These are phyloP conservation scores for Russula sp. DNA, from an alignment of 768 basidiomycete species.

Conservation along the genomic window DNA sequence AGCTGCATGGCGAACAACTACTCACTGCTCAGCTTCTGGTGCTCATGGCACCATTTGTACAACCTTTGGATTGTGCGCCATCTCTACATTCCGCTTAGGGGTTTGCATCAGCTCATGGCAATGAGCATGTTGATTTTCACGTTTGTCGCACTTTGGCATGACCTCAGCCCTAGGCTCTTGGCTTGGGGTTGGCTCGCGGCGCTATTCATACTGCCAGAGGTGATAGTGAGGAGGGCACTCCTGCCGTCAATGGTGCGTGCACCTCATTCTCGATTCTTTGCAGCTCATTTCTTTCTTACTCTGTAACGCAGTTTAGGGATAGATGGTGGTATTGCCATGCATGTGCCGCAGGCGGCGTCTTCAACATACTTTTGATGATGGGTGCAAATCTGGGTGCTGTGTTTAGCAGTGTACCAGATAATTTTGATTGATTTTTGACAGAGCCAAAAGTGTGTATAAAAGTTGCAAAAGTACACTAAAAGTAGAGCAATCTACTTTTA, in stretches of 20 bases:
- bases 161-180: slow-evolving; percentile 77
- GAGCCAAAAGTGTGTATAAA: too few species aligned
- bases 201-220: slow-evolving; percentile 83
- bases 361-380: slow-evolving; percentile 87
- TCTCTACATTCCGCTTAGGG: slow-evolving; percentile 90
- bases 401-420: too few species aligned
- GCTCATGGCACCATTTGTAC: slow-evolving; percentile 93
- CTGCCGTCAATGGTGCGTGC: slow-evolving; percentile 54
- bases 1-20: slow-evolving; percentile 99
- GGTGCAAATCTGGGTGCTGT: slow-evolving; percentile 84
- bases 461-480: too few species aligned
- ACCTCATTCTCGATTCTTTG: neutral
- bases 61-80: slow-evolving; percentile 93
- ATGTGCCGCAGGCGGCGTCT: slow-evolving; percentile 72
- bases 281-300: neutral
- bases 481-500: too few species aligned
- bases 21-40: slow-evolving; percentile 88
- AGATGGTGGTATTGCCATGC: slow-evolving; percentile 79
- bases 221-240: slow-evolving; percentile 52
- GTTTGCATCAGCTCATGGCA: slow-evolving; percentile 44
- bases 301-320: slow-evolving; percentile 49
- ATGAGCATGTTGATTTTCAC: slow-evolving; percentile 82
- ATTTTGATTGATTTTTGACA: too few species aligned
- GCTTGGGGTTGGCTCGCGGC: slow-evolving; percentile 97
- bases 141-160: slow-evolving; percentile 98